A percentile compares a stretch with the other conserved stretches of the same genome.
Evolutionary conservation across 2,329 filamentous ascomycete genomes (phyloP).

Genomic region (Ceratocystis cubensis): DNA sequence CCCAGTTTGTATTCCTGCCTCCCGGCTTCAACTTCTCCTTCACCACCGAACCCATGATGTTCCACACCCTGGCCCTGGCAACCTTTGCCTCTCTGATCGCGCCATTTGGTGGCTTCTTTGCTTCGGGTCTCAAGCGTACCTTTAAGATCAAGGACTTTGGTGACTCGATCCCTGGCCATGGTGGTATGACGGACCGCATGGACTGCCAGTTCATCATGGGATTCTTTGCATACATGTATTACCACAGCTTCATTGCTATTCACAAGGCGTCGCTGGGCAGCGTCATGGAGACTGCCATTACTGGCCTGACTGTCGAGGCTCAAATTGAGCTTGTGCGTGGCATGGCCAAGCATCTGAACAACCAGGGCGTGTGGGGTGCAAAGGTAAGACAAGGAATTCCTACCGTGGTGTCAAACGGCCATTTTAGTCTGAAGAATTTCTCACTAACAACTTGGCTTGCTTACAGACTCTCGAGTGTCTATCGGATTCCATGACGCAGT

Average conservation of each 20-base stretch:
- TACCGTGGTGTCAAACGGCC: too few species aligned
- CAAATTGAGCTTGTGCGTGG: constrained; percentile 68
- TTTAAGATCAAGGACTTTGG: constrained; percentile 99
- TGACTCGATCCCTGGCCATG: constrained; percentile 92
- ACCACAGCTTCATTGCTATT: constrained; percentile 88
- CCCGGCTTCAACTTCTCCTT: constrained; percentile 48
- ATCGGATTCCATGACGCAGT: background rate
- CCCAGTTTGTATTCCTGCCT: constrained; percentile 59
- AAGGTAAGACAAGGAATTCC: constrained; percentile 28
- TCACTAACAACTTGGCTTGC: background rate
- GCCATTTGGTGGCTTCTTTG: constrained; percentile 96
- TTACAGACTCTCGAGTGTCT: constrained; percentile 18
- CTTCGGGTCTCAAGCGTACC: constrained; percentile 89
- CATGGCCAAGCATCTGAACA: constrained; percentile 51
- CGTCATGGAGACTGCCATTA: constrained; percentile 85
- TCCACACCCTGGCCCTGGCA: constrained; percentile 80
- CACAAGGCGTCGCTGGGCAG: constrained; percentile 75
- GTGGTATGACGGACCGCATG: constrained; percentile 97
- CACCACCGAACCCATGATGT: constrained; percentile 75
- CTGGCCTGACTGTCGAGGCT: constrained; percentile 73
- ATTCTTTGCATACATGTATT: constrained; percentile 97
- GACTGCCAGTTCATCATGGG: constrained; percentile 99
- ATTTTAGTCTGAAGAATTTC: background rate
- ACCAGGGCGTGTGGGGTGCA: constrained; percentile 42
- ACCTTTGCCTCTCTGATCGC: constrained; percentile 94